Evolutionary conservation across 768 basidiomycete genomes (phyloP).

Genomic region (Suillus luteus): DNA sequence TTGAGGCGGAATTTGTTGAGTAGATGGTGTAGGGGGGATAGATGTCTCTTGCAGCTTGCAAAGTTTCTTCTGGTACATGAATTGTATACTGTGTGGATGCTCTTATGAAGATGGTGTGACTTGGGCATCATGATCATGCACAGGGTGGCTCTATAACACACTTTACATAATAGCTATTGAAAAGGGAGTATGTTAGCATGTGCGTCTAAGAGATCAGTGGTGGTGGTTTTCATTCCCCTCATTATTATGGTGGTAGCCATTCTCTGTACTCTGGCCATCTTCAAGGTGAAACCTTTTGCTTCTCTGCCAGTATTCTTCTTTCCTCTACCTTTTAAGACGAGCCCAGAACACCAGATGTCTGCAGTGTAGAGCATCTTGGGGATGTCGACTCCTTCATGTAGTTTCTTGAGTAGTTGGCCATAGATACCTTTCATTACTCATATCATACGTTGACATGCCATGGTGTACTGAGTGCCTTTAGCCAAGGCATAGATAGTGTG

Average conservation of each 20-base stretch:
- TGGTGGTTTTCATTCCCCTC: slow-evolving; percentile 17
- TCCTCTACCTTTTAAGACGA: background rate
- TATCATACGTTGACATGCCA: slow-evolving; percentile 8
- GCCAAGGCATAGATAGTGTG: background rate
- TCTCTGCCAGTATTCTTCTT: background rate
- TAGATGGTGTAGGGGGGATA: slow-evolving; percentile 24
- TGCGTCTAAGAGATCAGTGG: slow-evolving; percentile 21
- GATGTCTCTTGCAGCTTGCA: slow-evolving; percentile 19
- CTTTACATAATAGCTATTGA: slow-evolving; percentile 11
- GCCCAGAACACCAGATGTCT: slow-evolving; percentile 14
- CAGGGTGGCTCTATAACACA: background rate
- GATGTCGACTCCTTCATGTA: slow-evolving; percentile 10
- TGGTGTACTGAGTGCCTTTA: background rate
- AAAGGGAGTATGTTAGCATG: slow-evolving; percentile 24
- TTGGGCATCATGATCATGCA: slow-evolving; percentile 19
- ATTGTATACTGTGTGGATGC: slow-evolving; percentile 21
- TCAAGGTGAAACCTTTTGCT: background rate
- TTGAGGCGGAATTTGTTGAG: slow-evolving; percentile 17
- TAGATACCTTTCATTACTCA: background rate
- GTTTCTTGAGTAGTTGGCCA: background rate
- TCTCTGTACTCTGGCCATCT: slow-evolving; percentile 7
- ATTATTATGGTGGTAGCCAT: slow-evolving; percentile 15
- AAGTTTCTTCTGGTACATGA: slow-evolving; percentile 8
- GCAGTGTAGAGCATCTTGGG: slow-evolving; percentile 18
- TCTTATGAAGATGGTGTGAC: slow-evolving; percentile 18